These are phyloP conservation scores for Cephaloascus fragrans DNA, from an alignment of 805 yeast genomes.

Conservation along the genomic window DNA sequence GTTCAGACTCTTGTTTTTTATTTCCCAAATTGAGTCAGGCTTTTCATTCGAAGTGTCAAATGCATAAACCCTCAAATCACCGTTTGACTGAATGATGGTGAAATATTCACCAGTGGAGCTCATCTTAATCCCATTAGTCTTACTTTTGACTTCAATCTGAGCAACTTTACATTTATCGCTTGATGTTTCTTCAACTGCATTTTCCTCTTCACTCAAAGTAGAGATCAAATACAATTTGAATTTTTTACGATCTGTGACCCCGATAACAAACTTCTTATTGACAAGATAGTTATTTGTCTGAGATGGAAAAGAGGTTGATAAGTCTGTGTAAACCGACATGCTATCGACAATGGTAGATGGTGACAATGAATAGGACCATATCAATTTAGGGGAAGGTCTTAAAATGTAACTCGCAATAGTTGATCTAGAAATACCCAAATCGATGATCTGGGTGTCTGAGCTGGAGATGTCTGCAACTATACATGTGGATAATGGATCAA, in stretches of 20 bases:
- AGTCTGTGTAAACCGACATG: slow-evolving; percentile 15
- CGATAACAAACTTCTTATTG: slow-evolving; percentile 23
- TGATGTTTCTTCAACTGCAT: no score
- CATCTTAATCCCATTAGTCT: no score
- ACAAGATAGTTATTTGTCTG: slow-evolving; percentile 3
- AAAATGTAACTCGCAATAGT: slow-evolving; percentile 32
- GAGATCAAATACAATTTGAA: slow-evolving; percentile 15
- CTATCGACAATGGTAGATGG: slow-evolving; percentile 30
- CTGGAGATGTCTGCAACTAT: background rate
- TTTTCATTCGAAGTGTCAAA: slow-evolving; percentile 17
- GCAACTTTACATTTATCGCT: no score
- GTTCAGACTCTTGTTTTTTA: slow-evolving; percentile 14
- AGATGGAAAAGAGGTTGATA: no score
- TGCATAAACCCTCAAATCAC: no score
- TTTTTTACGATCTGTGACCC: slow-evolving; percentile 24
- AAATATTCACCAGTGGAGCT: no score
- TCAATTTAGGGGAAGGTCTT: slow-evolving; percentile 41
- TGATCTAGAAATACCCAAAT: slow-evolving; percentile 29
- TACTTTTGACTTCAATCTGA: no score
- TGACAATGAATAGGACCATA: slow-evolving; percentile 42
- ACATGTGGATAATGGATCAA: background rate
- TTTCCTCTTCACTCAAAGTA: no score
- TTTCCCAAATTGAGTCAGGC: slow-evolving; percentile 19
- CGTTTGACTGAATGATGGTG: no score
- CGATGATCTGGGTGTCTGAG: background rate